Conservation (phyloP, 495 filamentous ascomycete species). For the Podospora pseudoanserina region DNA sequence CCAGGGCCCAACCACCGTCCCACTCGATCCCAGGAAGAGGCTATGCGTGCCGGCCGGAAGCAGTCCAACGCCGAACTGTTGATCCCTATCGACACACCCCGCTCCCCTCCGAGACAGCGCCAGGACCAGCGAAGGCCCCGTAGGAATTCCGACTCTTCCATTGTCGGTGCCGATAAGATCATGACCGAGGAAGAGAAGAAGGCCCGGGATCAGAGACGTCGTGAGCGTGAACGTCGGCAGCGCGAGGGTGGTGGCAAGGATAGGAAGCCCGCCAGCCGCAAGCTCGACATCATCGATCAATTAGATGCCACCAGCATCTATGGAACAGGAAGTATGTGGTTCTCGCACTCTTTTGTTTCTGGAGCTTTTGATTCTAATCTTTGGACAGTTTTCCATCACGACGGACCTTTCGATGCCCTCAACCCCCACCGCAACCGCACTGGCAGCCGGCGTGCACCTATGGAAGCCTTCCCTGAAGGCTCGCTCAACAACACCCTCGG, state of each 20-base stretch:
- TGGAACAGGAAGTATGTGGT: conserved; percentile 79
- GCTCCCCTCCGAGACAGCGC: conserved; percentile 36
- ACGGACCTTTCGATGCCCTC: conserved; percentile 96
- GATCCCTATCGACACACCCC: conserved; percentile 32
- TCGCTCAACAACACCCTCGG: conserved; percentile 90
- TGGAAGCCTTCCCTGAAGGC: conserved; percentile 92
- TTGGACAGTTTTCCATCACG: conserved; percentile 87
- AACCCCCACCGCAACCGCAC: conserved; percentile 93
- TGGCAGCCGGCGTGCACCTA: conserved; percentile 77
- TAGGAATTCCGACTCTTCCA: conserved; percentile 92
- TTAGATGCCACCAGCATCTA: conserved; percentile 97
- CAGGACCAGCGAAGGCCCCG: conserved; percentile 56
- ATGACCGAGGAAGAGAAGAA: conserved; percentile 73
- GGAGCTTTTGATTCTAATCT: conserved; percentile 2
- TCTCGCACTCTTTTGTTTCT: conserved; percentile 6
- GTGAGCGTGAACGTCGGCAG: conserved; percentile 67
- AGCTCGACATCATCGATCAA: conserved; percentile 93
- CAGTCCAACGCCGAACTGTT: conserved; percentile 34
- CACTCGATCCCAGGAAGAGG: conserved; percentile 60
- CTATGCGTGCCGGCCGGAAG: conserved; percentile 44
- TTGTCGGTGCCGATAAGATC: conserved; percentile 62
- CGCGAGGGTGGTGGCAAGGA: conserved; percentile 52
- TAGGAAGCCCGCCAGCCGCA: conserved; percentile 56
- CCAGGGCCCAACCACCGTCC: conserved; percentile 53
- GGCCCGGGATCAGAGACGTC: conserved; percentile 64